A percentile compares a stretch with the other conserved stretches of the same genome.
phyloP scores from a whole-genome alignment of 345 rosid genomes.

The Salix arbutifolia region DNA sequence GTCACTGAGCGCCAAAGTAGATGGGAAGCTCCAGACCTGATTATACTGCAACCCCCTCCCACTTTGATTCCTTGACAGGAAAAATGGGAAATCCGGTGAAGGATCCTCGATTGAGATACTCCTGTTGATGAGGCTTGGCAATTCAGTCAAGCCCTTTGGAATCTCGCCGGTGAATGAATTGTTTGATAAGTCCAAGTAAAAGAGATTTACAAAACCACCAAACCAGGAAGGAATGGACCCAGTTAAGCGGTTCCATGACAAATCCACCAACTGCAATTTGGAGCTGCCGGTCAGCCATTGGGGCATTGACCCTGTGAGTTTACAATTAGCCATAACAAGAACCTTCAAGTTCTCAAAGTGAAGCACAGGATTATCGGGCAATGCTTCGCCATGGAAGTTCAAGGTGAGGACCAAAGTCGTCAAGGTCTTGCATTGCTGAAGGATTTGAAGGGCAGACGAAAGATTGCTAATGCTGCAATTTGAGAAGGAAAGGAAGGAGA shows the following conservation, averaged over 20 bases:
- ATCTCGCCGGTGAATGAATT: conserved; percentile 55
- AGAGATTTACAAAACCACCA: conserved; percentile 38
- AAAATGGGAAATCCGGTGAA: conserved; percentile 55
- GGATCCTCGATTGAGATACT: conserved; percentile 47
- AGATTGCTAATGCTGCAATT: conserved; percentile 52
- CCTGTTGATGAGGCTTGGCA: conserved; percentile 42
- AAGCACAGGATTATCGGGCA: conserved; percentile 45
- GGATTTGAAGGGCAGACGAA: conserved; percentile 49
- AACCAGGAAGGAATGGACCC: conserved; percentile 58
- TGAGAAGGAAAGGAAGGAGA: conserved; percentile 59
- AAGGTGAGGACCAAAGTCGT: conserved; percentile 58
- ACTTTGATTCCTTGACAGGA: conserved; percentile 48
- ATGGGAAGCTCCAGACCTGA: conserved; percentile 36
- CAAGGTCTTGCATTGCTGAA: conserved; percentile 61
- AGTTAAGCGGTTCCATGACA: conserved; percentile 65
- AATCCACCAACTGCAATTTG: conserved; percentile 69
- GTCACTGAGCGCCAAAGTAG: conserved; percentile 12
- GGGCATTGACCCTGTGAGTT: conserved; percentile 59
- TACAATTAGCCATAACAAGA: conserved; percentile 57
- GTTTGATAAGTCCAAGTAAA: conserved; percentile 69
- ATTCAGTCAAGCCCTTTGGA: conserved; percentile 44
- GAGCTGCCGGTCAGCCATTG: conserved; percentile 51
- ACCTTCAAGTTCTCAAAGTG: conserved; percentile 57
- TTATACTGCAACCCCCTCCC: conserved; percentile 54
- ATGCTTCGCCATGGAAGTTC: conserved; percentile 54